Evolutionary conservation across 163 green algal species (phyloP), one percentile per base, ranked within the genome.

Genomic region (Volvox carteri): DNA sequence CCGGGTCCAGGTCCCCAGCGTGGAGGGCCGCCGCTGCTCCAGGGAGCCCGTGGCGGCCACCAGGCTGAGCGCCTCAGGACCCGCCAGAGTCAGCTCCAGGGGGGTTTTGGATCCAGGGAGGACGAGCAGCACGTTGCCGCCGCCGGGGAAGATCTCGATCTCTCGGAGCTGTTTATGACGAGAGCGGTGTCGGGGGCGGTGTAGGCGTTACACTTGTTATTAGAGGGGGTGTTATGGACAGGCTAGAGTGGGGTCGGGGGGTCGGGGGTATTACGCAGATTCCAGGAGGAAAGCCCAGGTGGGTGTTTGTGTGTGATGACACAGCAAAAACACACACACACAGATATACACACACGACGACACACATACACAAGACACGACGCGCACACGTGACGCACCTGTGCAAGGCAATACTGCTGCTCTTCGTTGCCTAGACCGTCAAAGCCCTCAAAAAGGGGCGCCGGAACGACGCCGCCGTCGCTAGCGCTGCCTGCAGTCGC

Each of bases 11-110:
- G 81, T 87, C 33, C 81, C 81, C 81, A 79, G 44, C 23, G 81
- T 87, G 67, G 81, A 87, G n/a, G 81, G 81, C 81, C 81, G 21
- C 28, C 81, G 65, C 41, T 65, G 33, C 67, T 87, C 81, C 81
- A 87, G 65, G 28, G 65, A 72, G 65, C 81, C 81, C 8, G 65
- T 79, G 33, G 81, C 81, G 33, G 46, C 67, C 65, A 87, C 81
- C 81, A 87, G 65, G 46, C 46, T 73, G 4, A 87, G 81, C 81
- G 81, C 81, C 81, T 87, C 81, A 12, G 65, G 65, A 14, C 81
- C 81, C 44, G 81, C 65, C 65, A 87, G 65, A 14, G 46, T 9
- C 65, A 87, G 41, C 65, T 79, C 46, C 67, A 87, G 62, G 28
- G 79, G 60, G 1, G 28, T 37, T 23, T 14, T 25, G 21, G 25